Conservation (phyloP, 306 rosid genomes). For the Vigna hirtella region DNA sequence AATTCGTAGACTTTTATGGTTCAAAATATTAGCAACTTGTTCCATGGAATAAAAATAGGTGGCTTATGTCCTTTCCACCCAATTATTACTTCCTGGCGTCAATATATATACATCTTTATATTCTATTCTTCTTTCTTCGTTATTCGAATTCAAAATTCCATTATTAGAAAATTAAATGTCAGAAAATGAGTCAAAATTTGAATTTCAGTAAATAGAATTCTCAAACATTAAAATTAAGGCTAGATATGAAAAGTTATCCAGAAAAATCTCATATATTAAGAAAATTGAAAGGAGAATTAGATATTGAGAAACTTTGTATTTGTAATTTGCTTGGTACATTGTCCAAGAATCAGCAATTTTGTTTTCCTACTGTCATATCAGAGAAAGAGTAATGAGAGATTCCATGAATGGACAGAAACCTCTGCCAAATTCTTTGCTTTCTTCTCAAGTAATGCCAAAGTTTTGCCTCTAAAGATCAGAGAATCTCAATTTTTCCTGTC, state of each 20-base stretch:
- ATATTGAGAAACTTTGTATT: neutral
- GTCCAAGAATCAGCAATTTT: slow-evolving; percentile 21
- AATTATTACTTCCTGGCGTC: neutral
- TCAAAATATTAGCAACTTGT: neutral
- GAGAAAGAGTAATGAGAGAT: too few species aligned
- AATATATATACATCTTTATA: neutral
- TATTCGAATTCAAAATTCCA: too few species aligned
- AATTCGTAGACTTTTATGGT: neutral
- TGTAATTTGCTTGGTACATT: slow-evolving; percentile 17
- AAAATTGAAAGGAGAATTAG: slow-evolving; percentile 11
- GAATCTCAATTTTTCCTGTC: slow-evolving; percentile 15
- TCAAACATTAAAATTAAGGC: too few species aligned
- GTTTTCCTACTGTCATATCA: neutral
- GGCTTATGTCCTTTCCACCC: slow-evolving; percentile 33
- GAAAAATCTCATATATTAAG: too few species aligned
- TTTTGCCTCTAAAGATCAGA: neutral
- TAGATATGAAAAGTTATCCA: too few species aligned
- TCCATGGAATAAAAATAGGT: slow-evolving; percentile 11
- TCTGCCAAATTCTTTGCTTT: slow-evolving; percentile 25
- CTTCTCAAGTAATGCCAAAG: slow-evolving; percentile 8
- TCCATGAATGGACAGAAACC: too few species aligned
- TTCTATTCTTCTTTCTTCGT: neutral
- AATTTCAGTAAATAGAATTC: too few species aligned
- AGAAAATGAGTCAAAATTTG: too few species aligned
- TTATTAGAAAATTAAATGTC: too few species aligned